phyloP scores from a whole-genome alignment of 2,329 filamentous ascomycete genomes.

The Neonectria coccinea region DNA sequence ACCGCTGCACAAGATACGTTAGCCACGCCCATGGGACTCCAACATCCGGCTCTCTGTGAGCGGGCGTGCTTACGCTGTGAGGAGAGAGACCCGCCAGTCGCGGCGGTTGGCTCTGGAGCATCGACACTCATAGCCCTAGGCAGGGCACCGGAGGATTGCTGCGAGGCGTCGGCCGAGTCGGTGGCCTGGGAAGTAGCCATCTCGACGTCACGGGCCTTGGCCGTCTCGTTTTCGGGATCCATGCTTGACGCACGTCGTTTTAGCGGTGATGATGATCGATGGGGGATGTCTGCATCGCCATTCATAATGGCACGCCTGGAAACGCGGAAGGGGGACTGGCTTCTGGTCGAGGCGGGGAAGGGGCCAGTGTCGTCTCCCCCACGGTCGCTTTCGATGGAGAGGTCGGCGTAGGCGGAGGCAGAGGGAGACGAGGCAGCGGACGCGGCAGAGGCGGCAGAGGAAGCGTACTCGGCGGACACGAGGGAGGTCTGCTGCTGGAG shows the following conservation, averaged over 20 bases:
- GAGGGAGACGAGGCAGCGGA: slow-evolving; percentile 70
- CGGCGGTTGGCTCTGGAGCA: slow-evolving; percentile 46
- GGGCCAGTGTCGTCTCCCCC: slow-evolving; percentile 60
- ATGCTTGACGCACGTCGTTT: slow-evolving; percentile 74
- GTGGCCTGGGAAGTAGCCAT: slow-evolving; percentile 52
- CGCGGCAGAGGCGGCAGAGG: slow-evolving; percentile 67
- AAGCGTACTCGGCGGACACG: slow-evolving; percentile 61
- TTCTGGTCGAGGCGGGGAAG: slow-evolving; percentile 55
- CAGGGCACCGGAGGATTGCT: slow-evolving; percentile 37
- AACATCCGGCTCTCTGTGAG: slow-evolving; percentile 1
- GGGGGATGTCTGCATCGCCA: slow-evolving; percentile 67
- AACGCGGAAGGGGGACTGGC: slow-evolving; percentile 65
- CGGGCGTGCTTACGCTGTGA: slow-evolving; percentile 45
- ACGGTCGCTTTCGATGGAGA: slow-evolving; percentile 68
- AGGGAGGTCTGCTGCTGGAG: slow-evolving; percentile 60
- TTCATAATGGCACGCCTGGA: slow-evolving; percentile 69
- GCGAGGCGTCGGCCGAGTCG: slow-evolving; percentile 32
- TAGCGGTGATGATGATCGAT: slow-evolving; percentile 73
- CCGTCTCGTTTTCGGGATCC: slow-evolving; percentile 61
- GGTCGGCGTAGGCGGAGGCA: slow-evolving; percentile 65
- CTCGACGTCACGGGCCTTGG: slow-evolving; percentile 59
- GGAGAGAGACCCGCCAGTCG: slow-evolving; percentile 29
- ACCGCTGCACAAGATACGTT: slow-evolving; percentile 39
- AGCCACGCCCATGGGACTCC: slow-evolving; percentile 23
- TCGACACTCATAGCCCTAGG: slow-evolving; percentile 58